Evolutionary conservation across 805 yeast species (phyloP).

Genomic region (Saccharomycopsis selenospora): DNA sequence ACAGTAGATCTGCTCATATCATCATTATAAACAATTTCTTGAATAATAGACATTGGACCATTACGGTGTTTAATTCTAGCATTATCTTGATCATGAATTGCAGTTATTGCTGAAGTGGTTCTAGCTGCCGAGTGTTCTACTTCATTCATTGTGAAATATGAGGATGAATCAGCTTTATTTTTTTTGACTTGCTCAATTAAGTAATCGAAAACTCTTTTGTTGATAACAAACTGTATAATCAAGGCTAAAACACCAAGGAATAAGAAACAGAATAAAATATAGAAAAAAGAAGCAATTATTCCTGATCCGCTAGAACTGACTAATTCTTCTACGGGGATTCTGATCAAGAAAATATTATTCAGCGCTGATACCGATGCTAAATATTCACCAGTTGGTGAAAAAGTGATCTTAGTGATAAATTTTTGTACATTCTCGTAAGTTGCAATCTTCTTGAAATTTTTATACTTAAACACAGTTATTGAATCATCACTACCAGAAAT

Average conservation of each 20-base stretch:
- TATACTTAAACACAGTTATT: slow-evolving; percentile 45
- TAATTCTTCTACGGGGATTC: slow-evolving; percentile 46
- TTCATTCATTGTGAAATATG: slow-evolving; percentile 19
- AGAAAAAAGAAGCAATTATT: slow-evolving; percentile 32
- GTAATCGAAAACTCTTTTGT: slow-evolving; percentile 19
- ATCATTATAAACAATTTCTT: slow-evolving; percentile 21
- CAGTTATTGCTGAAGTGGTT: slow-evolving; percentile 3
- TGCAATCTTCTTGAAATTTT: slow-evolving; percentile 45
- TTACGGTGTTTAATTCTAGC: slow-evolving; percentile 20
- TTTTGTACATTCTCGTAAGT: slow-evolving; percentile 57
- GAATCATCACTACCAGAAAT: slow-evolving; percentile 54
- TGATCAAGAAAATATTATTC: slow-evolving; percentile 56
- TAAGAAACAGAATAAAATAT: slow-evolving; percentile 27
- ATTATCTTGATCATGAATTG: not conserved
- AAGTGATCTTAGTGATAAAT: slow-evolving; percentile 64
- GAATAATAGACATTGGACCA: slow-evolving; percentile 23
- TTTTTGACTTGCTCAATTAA: slow-evolving; percentile 20
- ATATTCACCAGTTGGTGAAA: slow-evolving; percentile 59
- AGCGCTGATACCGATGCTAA: slow-evolving; percentile 76
- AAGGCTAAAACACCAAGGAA: slow-evolving; percentile 30
- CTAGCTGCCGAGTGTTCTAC: slow-evolving; percentile 7
- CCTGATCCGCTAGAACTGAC: slow-evolving; percentile 21
- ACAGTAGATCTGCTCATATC: slow-evolving; percentile 18
- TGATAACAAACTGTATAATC: slow-evolving; percentile 28
- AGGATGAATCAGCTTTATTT: slow-evolving; percentile 19